Evolutionary conservation across 768 basidiomycete species (phyloP), one percentile per base, ranked within the genome.

Genomic region (Butyriboletus loyo): DNA sequence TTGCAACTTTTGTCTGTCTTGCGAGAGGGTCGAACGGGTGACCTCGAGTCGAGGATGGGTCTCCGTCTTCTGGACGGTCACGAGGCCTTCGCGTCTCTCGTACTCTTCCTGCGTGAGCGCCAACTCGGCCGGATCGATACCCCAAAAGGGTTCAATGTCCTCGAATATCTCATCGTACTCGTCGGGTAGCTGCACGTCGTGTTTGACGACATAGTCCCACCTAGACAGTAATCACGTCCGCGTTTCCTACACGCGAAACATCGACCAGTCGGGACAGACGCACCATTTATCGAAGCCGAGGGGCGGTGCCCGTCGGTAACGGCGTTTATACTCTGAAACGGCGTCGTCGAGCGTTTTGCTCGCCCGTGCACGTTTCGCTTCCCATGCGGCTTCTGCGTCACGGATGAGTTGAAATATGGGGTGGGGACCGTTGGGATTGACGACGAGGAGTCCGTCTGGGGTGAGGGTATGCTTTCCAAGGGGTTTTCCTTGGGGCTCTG

Each of bases 111-210:
- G 68, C 0, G 55, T 49, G 10, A 22, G 40, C 0, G 58, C 63
- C 15, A 75, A 37, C 1, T 63, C 61, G 1, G 39, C n/a, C 0
- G 73, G 73, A 31, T 65, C 57, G 42, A 77, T 58, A 0, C 70
- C 75, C 65, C 66, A 73, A 57, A 31, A 73, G 0, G 71, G 69
- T 25, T 69, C 66, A 11, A 77, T 52, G 47, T 75, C 68, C 8
- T 62, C 53, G 46, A 66, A 57, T 43, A 78, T 77, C 54, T 75
- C 74, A 59, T 78, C 75, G 44, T 79, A 78, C 49, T 78, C 77
- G 52, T 78, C 77, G 21, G 70, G 73, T 1, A 78, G 65, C 40
- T 69, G 72, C 2, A 78, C 68, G 28, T n/a, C n/a, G n/a, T n/a
- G n/a, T n/a, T n/a, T n/a, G n/a, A n/a, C n/a, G n/a, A n/a, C n/a